Evolutionary conservation across 139 green algal genomes (phyloP), one percentile per base, ranked within the genome.

Genomic region (Haematococcus lacustris): DNA sequence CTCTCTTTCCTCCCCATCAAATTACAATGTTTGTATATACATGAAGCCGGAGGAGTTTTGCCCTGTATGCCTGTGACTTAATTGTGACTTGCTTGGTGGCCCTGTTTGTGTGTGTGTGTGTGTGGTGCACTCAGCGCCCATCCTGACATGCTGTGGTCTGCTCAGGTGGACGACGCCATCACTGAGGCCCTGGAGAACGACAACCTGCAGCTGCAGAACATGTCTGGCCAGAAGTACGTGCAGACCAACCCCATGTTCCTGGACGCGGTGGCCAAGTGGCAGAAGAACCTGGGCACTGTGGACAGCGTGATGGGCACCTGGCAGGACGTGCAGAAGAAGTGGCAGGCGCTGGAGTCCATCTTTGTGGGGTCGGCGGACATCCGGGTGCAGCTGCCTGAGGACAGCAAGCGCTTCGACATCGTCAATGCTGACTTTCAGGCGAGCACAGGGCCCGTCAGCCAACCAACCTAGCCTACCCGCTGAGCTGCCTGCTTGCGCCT

Each of bases 261-360:
- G 51, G 89, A 96, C 65, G 79, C 84, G 0, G 93, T 97, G 32
- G 80, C 81, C 26, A 80, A 80, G 41, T 97, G 90, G 91, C 93
- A 98, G 83, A 88, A 85, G 63, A 91, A 92, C 73, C 87, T 97
- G 68, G 90, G 88, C 51, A 85, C 79, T 0, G 91, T 97, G 50
- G 91, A 96, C 77, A 77, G 76, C 17, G 83, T 93, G 47, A 79
- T 97, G 34, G 74, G 64, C 39, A 90, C 86, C 17, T 97, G 93
- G 93, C 38, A 41, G 21, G 88, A 96, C 51, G 89, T 95, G 57
- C 92, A 97, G 81, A 92, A 89, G 80, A 96, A 96, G 81, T 97
- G 93, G 93, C 87, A 90, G 74, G 87, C 88, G 30, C 83, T 97
- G 38, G 89, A 97, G 80, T 85, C 79, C 70, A 97, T 97, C 73